A percentile compares a stretch with the other conserved stretches of the same genome.
Evolutionary conservation across 345 rosid genomes (phyloP).

Genomic region (Brassica juncea): DNA sequence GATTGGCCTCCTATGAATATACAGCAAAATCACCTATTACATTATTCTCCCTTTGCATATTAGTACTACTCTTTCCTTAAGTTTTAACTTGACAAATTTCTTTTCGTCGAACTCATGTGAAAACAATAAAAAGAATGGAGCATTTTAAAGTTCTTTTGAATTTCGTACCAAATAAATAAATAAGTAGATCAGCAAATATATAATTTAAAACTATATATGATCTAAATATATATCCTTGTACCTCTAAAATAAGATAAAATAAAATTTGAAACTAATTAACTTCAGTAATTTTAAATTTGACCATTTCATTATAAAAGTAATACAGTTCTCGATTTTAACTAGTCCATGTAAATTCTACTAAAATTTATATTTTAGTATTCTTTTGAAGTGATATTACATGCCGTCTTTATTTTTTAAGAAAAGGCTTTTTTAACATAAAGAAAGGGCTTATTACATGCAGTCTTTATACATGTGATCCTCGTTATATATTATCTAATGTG

Average conservation of each 20-base stretch:
- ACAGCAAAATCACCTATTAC: not conserved
- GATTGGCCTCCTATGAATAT: too few species aligned
- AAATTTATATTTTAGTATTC: not conserved
- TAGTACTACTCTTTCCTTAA: not conserved
- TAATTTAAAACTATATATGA: not conserved
- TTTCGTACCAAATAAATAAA: not conserved
- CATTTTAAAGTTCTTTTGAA: not conserved
- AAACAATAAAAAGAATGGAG: not conserved
- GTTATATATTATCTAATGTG: not conserved
- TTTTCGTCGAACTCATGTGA: conserved; percentile 29
- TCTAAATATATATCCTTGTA: not conserved
- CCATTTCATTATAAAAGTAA: not conserved
- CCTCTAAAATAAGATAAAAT: not conserved
- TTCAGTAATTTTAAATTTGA: not conserved
- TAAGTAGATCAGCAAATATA: not conserved
- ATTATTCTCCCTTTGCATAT: conserved; percentile 9
- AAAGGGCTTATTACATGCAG: not conserved
- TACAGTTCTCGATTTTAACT: not conserved
- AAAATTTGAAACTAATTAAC: not conserved
- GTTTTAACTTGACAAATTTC: conserved; percentile 11
- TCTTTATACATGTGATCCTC: not conserved
- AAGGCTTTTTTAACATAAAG: too few species aligned
- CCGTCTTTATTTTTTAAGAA: not conserved
- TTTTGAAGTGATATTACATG: not conserved
- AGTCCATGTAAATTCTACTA: not conserved